Evolutionary conservation across 345 rosid genomes (phyloP), one percentile per base, ranked within the genome.

Genomic region (Bruguiera gymnorhiza): DNA sequence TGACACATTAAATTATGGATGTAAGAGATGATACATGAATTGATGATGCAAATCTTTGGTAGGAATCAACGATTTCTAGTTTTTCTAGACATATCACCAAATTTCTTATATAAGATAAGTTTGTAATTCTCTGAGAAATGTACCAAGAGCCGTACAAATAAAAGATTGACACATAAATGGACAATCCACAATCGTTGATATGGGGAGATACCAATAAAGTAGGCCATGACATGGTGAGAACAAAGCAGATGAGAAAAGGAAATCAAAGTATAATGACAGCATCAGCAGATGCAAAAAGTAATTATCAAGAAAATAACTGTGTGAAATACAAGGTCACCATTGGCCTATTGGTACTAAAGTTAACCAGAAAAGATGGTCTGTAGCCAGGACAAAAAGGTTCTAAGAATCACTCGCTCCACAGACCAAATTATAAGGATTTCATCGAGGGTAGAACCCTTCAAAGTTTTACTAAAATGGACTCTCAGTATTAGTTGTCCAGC

Each of bases 371-470:
- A 29, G 48, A 48, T n/a, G 70, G 37, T 34, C 9, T 7, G 37
- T 32, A 2, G 19, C 16, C 9, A 24, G 63, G 37, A 24, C 7
- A 51, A 36, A 69, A 8, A 5, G 24, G 39, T 24, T 8, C 8
- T 8, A n/a, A 48, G 48, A 52, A 62, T 26, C 26, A 11, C 13
- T 24, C 26, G 24, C 5, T 43, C 18, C 5, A 24, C 29, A n/a
- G 60, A 24, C 31, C 60, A 24, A 71, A 39, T 30, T 23, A 30
- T 19, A 39, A 68, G 21, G 48, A 69, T 60, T 26, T 19, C 52
- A 50, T 29, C 30, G 10, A 60, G 26, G 9, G 5, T 59, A 30
- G 10, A 51, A 23, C 13, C 32, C 20, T 20, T 67, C 43, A 21
- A 34, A 32, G 60, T 60, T 16, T 43, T 43, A 43, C 1, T 16